Evolutionary conservation across 1,284 basidiomycete species (phyloP).

Genomic region (Cutaneotrichosporon daszewskae): DNA sequence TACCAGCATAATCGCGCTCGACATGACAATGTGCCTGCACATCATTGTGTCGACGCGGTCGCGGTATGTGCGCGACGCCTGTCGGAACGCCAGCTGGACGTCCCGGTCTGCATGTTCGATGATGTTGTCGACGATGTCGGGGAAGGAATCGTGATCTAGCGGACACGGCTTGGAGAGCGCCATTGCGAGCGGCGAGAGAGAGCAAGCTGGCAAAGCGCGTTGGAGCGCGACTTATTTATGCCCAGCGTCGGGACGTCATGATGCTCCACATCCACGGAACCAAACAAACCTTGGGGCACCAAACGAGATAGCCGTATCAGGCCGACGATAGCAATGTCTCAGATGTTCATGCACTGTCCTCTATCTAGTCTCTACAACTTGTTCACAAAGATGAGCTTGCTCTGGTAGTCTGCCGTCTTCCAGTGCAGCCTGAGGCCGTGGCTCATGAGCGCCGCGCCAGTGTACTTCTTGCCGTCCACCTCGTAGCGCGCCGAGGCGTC

Average conservation of each 20-base stretch:
- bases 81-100: slow-evolving; percentile 4
- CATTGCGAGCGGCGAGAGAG: too few species aligned
- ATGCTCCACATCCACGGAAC: too few species aligned
- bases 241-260: too few species aligned
- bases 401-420: slow-evolving; percentile 10
- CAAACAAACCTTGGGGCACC: too few species aligned
- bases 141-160: slow-evolving; percentile 4
- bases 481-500: slow-evolving; percentile 12
- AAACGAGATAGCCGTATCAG: too few species aligned
- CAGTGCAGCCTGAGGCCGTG: slow-evolving; percentile 5
- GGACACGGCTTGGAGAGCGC: too few species aligned
- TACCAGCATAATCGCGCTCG: not conserved
- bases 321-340: too few species aligned
- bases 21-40: slow-evolving; percentile 2
- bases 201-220: too few species aligned
- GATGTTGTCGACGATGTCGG: slow-evolving; percentile 10
- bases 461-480: slow-evolving; percentile 14
- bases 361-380: not conserved
- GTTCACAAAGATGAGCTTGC: slow-evolving; percentile 6
- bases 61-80: slow-evolving; percentile 1
- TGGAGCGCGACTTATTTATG: too few species aligned
- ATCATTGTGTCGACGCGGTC: not conserved
- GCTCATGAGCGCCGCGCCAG: slow-evolving; percentile 4
- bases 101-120: not conserved
- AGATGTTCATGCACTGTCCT: too few species aligned